phyloP scores from a whole-genome alignment of 108 stramenopile genomes.

The Conticribra weissflogii region DNA sequence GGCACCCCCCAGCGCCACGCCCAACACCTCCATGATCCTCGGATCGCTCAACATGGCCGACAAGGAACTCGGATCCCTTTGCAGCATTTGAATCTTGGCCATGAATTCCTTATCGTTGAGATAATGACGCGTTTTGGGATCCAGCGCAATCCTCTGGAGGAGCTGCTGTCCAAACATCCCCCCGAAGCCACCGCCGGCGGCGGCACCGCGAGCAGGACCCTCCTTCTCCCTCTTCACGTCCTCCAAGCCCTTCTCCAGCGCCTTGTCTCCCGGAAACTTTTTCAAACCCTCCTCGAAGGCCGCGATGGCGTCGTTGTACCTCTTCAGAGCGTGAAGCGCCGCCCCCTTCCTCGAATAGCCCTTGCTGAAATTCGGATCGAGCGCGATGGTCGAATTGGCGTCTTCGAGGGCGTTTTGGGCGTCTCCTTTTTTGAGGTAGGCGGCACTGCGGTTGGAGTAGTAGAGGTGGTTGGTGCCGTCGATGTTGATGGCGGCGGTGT shows the following conservation, averaged over 20 bases:
- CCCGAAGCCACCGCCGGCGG: slow-evolving; percentile 42
- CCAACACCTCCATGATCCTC: slow-evolving; percentile 87
- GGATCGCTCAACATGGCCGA: slow-evolving; percentile 89
- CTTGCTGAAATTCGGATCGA: slow-evolving; percentile 90
- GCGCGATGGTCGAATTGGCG: slow-evolving; percentile 90
- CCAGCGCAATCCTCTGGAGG: slow-evolving; percentile 84
- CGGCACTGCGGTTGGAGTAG: slow-evolving; percentile 97
- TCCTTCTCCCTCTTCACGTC: slow-evolving; percentile 89
- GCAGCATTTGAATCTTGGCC: slow-evolving; percentile 88
- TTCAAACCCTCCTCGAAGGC: slow-evolving; percentile 93
- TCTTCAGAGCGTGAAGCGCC: slow-evolving; percentile 93
- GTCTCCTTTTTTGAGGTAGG: slow-evolving; percentile 92
- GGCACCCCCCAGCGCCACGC: slow-evolving; percentile 77
- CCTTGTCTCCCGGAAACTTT: slow-evolving; percentile 88
- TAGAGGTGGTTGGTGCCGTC: slow-evolving; percentile 96
- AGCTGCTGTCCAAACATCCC: slow-evolving; percentile 88
- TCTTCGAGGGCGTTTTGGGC: slow-evolving; percentile 95
- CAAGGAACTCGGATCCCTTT: slow-evolving; percentile 88
- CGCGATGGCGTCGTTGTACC: slow-evolving; percentile 95
- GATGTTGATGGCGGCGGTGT: slow-evolving; percentile 95
- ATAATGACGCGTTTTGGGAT: slow-evolving; percentile 91
- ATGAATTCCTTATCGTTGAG: slow-evolving; percentile 93
- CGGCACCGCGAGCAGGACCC: slow-evolving; percentile 42
- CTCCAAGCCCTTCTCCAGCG: slow-evolving; percentile 88
- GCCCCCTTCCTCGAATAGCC: slow-evolving; percentile 94